Evolutionary conservation across 192 early-diverging fungal genomes (phyloP), one percentile per base, ranked within the genome.

Genomic region (Phycomyces nitens): DNA sequence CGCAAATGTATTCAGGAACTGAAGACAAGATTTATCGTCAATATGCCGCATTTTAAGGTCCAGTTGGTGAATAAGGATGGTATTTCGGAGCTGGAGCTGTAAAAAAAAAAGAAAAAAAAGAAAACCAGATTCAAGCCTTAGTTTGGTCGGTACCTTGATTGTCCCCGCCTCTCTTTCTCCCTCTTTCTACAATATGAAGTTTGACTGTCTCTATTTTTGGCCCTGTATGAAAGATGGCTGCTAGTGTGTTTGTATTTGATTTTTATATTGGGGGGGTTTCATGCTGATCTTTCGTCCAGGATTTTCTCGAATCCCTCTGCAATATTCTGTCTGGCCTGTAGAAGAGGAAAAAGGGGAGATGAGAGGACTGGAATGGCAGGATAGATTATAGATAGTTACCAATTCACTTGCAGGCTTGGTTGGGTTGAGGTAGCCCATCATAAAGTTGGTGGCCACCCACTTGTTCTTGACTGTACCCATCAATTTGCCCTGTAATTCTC

Each of bases 31-130:
- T 94, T 94, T 72, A 84, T 95, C 59, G 78, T 90, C 34, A 89
- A 94, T 72, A 80, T 94, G 70, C 82, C 93, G 20, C 77, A 88
- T 29, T 99, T 92, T 62, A 83, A 80, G 8, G 77, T 94, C 74
- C 93, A 97, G 82, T 74, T 99, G 23, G 81, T 92, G 12, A 89
- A 92, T 78, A 88, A 87, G 72, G 84, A 94, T 71, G 96, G 96
- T 43, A 89, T 94, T 59, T 82, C 80, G 26, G 70, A 83, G n/a
- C 78, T 84, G 39, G 73, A 77, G 55, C 29, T 86, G 39, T 82
- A 80, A 77, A 73, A 53, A 27, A 44, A 43, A 16, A 4, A 58
- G 12, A n/a, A 58, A 18, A 57, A n/a, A 47, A 47, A 47, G 44
- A 10, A 7, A 42, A 42, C 41, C n/a, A n/a, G n/a, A n/a, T n/a